These are phyloP conservation scores for Yueomyces sinensis DNA, from an alignment of 805 yeast species.

Conservation along the genomic window DNA sequence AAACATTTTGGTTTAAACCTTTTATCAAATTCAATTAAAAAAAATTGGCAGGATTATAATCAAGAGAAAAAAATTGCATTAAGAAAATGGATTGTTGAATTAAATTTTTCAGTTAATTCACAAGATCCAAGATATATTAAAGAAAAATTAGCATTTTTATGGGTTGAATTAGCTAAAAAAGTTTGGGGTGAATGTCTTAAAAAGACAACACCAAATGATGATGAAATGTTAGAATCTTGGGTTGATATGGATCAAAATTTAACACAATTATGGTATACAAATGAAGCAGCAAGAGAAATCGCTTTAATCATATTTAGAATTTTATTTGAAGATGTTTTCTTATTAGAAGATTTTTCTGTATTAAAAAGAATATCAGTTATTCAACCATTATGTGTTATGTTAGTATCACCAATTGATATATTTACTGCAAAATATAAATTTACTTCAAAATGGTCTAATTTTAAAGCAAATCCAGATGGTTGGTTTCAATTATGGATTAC, in stretches of 20 bases:
- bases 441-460: slow-evolving; percentile 32
- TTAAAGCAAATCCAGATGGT: slow-evolving; percentile 65
- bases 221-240: slow-evolving; percentile 61
- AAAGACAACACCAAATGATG: slow-evolving; percentile 18
- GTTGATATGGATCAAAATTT: slow-evolving; percentile 71
- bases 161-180: slow-evolving; percentile 87
- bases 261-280: slow-evolving; percentile 58
- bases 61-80: slow-evolving; percentile 50
- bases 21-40: slow-evolving; percentile 56
- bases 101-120: slow-evolving; percentile 44
- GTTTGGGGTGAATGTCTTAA: slow-evolving; percentile 74
- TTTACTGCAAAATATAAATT: slow-evolving; percentile 48
- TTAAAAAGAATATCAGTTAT: slow-evolving; percentile 64
- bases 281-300: slow-evolving; percentile 56
- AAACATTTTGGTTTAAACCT: slow-evolving; percentile 85
- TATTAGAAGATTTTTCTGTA: slow-evolving; percentile 86
- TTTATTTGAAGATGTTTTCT: slow-evolving; percentile 82
- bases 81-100: slow-evolving; percentile 74
- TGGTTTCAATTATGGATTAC: slow-evolving; percentile 74
- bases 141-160: slow-evolving; percentile 77
- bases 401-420: slow-evolving; percentile 58
- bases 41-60: slow-evolving; percentile 40
- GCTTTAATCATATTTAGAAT: slow-evolving; percentile 70
- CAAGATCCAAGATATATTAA: slow-evolving; percentile 79
- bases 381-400: slow-evolving; percentile 72